These are phyloP conservation scores for Babjeviella inositovora DNA, from an alignment of 805 yeast genomes.

Conservation along the genomic window DNA sequence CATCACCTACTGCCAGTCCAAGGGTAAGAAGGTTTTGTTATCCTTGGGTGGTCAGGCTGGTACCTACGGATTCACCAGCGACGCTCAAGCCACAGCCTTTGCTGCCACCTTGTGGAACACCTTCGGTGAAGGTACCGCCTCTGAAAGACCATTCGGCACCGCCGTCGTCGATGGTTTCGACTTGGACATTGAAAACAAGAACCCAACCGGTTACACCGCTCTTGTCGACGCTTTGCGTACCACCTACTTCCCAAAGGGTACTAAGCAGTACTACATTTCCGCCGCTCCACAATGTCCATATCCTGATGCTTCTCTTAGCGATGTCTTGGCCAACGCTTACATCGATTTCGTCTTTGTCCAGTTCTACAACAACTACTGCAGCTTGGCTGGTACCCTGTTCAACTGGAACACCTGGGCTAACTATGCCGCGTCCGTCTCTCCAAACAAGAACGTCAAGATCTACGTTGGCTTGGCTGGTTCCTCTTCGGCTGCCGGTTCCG, in stretches of 20 bases:
- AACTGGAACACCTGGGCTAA: slow-evolving; percentile 57
- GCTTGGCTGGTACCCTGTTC: slow-evolving; percentile 29
- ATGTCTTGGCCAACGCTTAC: slow-evolving; percentile 24
- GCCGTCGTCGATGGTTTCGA: slow-evolving; percentile 77
- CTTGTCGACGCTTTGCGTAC: no score
- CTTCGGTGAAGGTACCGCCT: slow-evolving; percentile 40
- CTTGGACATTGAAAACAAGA: slow-evolving; percentile 50
- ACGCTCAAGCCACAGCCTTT: slow-evolving; percentile 29
- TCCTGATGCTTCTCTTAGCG: slow-evolving; percentile 41
- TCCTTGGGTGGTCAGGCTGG: slow-evolving; percentile 36
- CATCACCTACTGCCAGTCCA: slow-evolving; percentile 56
- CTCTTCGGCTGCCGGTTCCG: slow-evolving; percentile 33
- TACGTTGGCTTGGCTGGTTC: slow-evolving; percentile 61
- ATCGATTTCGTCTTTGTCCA: slow-evolving; percentile 78
- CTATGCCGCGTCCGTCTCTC: slow-evolving; percentile 40
- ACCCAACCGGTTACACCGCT: slow-evolving; percentile 49
- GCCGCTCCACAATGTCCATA: slow-evolving; percentile 91
- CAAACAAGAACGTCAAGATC: slow-evolving; percentile 54
- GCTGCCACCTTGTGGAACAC: slow-evolving; percentile 47
- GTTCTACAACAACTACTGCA: slow-evolving; percentile 79
- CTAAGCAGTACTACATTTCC: slow-evolving; percentile 55
- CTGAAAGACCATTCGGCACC: slow-evolving; percentile 47
- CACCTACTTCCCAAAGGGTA: no score
- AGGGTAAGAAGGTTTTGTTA: slow-evolving; percentile 65
- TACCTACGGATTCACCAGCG: slow-evolving; percentile 12